These are phyloP conservation scores for Rhizopogon vesiculosus DNA, from an alignment of 768 basidiomycete species.

Conservation along the genomic window DNA sequence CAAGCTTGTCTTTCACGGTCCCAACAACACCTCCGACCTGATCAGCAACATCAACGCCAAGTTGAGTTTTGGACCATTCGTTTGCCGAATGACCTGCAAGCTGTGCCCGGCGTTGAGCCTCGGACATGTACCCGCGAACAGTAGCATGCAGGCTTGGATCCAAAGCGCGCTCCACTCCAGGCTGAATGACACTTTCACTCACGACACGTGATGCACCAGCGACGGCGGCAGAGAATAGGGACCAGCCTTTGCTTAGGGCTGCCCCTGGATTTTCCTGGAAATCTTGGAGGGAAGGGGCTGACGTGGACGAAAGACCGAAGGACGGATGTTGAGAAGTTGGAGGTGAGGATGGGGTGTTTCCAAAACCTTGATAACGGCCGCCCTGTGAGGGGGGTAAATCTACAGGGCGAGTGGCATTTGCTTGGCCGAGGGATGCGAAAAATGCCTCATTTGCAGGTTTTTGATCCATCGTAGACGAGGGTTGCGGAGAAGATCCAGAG, in stretches of 20 bases:
- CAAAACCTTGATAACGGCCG: conserved; percentile 91
- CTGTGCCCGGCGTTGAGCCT: conserved; percentile 62
- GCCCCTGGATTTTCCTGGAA: conserved; percentile 83
- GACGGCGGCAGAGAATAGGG: conserved; percentile 85
- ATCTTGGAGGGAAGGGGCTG: conserved; percentile 74
- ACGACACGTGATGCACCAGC: conserved; percentile 75
- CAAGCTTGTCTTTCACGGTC: conserved; percentile 53
- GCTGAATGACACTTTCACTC: conserved; percentile 85
- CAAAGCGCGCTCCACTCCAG: conserved; percentile 73
- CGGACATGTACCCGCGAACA: conserved; percentile 66
- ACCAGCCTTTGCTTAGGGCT: conserved; percentile 93
- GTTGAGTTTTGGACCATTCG: conserved; percentile 69
- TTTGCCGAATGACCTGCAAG: conserved; percentile 62
- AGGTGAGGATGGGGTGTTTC: conserved; percentile 70
- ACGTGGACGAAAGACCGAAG: conserved; percentile 69
- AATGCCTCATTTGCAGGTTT: conserved; percentile 83
- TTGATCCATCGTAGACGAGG: conserved; percentile 44
- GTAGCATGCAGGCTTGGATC: conserved; percentile 79
- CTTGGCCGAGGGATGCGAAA: conserved; percentile 77
- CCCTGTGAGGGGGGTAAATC: conserved; percentile 91
- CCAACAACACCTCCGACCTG: conserved; percentile 68
- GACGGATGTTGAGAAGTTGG: conserved; percentile 56
- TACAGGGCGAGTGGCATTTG: conserved; percentile 73
- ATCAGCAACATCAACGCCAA: conserved; percentile 84
- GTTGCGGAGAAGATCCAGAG: conserved; percentile 37